phyloP scores from a whole-genome alignment of 2,329 filamentous ascomycete genomes.

The Penicillium italicum region DNA sequence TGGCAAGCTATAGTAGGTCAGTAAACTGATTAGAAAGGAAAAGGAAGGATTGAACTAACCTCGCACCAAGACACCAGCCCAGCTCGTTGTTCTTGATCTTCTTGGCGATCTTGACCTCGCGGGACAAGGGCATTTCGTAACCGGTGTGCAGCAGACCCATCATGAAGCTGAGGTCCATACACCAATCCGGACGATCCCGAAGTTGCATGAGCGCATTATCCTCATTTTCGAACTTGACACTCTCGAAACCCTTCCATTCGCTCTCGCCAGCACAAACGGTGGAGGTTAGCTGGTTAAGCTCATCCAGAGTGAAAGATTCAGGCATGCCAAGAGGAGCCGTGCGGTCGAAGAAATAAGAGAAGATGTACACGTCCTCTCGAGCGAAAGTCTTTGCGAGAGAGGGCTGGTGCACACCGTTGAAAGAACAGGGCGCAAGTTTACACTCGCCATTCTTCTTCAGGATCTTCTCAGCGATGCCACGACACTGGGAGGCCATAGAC shows the following conservation, averaged over 20 bases:
- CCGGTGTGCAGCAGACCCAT: conserved; percentile 86
- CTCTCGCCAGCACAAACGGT: conserved; percentile 77
- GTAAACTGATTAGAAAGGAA: conserved; percentile 12
- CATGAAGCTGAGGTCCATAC: conserved; percentile 96
- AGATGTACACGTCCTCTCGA: conserved; percentile 87
- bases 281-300: conserved; percentile 79
- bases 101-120: conserved; percentile 97
- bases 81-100: conserved; percentile 97
- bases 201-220: conserved; percentile 78
- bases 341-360: conserved; percentile 98
- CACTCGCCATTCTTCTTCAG: conserved; percentile 82
- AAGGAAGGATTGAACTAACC: conserved; percentile 54
- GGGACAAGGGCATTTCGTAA: conserved; percentile 95
- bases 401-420: conserved; percentile 96
- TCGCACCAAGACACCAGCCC: conserved; percentile 96
- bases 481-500: conserved; percentile 79
- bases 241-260: conserved; percentile 76
- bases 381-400: conserved; percentile 88
- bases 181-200: conserved; percentile 78
- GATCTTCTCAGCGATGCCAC: conserved; percentile 83
- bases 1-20: conserved; percentile 63
- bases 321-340: conserved; percentile 94
- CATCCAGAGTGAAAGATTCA: conserved; percentile 88
- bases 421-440: conserved; percentile 85
- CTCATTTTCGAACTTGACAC: conserved; percentile 67